These are phyloP conservation scores for Eucalyptus cladocalyx DNA, from an alignment of 345 rosid genomes.

Conservation along the genomic window DNA sequence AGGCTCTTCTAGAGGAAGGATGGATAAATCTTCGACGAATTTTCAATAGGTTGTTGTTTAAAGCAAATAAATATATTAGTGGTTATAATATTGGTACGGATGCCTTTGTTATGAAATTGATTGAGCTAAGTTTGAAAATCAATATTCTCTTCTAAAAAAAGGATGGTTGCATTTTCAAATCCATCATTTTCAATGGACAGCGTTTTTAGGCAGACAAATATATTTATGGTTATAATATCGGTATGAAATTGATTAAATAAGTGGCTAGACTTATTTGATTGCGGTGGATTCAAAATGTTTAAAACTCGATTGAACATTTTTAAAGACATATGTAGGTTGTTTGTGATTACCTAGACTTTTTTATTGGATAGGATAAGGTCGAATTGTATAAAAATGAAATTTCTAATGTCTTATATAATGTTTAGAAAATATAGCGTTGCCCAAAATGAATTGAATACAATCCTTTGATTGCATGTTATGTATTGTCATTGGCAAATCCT, in stretches of 20 bases:
- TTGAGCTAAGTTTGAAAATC: too few relatives aligned
- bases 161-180: not conserved
- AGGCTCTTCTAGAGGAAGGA: not conserved
- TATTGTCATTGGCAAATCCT: not conserved
- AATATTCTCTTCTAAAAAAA: too few relatives aligned
- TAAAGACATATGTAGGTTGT: too few relatives aligned
- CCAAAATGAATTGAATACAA: not conserved
- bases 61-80: accelerated
- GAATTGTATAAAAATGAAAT: not conserved
- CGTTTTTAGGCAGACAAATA: too few relatives aligned
- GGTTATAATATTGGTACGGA: not conserved
- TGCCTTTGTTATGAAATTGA: not conserved
- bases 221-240: too few relatives aligned
- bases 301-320: too few relatives aligned
- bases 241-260: too few relatives aligned
- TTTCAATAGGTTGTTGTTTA: too few relatives aligned
- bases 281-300: too few relatives aligned
- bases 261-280: too few relatives aligned
- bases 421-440: not conserved
- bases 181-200: not conserved
- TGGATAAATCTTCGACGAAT: not conserved
- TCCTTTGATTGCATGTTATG: not conserved
- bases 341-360: not conserved
- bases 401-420: not conserved
- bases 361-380: not conserved